These are phyloP conservation scores for Haplosporangium sp. DNA, from an alignment of 371 early-diverging fungal species.

Conservation along the genomic window DNA sequence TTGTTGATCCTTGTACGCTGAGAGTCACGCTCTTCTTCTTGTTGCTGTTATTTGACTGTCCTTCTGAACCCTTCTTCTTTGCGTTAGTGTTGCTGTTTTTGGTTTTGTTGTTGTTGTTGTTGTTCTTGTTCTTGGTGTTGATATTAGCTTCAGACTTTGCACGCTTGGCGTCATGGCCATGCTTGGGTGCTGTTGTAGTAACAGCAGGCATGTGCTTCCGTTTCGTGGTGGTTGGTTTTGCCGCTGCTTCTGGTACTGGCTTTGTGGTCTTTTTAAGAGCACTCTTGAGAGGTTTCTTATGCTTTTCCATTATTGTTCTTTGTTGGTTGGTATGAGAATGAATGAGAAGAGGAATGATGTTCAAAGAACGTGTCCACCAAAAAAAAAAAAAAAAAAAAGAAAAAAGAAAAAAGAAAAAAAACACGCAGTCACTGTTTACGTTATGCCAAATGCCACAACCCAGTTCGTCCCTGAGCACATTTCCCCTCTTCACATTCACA, in stretches of 20 bases:
- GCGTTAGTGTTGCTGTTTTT: not conserved
- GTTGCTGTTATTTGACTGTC: slow-evolving; percentile 1
- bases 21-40: slow-evolving; percentile 9
- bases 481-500: not conserved
- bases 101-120: slow-evolving; percentile 11
- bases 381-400: slow-evolving; percentile 25
- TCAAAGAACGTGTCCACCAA: not conserved
- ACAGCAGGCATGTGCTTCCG: slow-evolving; percentile 19
- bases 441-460: not conserved
- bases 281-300: slow-evolving; percentile 47
- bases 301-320: slow-evolving; percentile 27
- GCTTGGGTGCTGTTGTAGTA: slow-evolving; percentile 8
- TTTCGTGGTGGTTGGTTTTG: slow-evolving; percentile 7
- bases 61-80: slow-evolving; percentile 4
- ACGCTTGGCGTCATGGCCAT: slow-evolving; percentile 3
- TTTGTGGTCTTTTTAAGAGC: slow-evolving; percentile 44
- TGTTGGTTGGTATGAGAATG: not conserved
- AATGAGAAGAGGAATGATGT: not conserved
- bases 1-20: slow-evolving; percentile 4
- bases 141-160: not conserved
- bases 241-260: not conserved
- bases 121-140: slow-evolving; percentile 7
- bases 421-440: slow-evolving; percentile 16
- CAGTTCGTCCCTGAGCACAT: not conserved
- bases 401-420: not conserved